Percentiles rank a stretch among this genome's conserved stretches.
phyloP scores from a whole-genome alignment of 371 early-diverging fungal species.

The Rhizopus arrhizus region DNA sequence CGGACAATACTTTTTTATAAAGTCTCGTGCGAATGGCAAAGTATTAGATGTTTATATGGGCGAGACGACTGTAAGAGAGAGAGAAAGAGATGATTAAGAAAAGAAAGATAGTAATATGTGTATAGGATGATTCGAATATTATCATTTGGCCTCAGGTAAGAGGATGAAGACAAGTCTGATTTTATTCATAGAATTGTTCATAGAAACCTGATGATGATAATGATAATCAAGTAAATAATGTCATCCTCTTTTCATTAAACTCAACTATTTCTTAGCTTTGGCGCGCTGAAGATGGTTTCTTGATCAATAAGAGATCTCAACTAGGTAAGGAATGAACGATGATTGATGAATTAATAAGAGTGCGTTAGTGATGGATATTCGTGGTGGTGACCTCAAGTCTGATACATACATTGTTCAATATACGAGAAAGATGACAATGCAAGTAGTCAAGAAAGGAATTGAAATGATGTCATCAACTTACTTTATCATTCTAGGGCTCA shows the following conservation, averaged over 20 bases:
- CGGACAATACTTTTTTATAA: constrained; percentile 29
- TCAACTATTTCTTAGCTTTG: constrained; percentile 34
- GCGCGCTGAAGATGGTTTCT: constrained; percentile 52
- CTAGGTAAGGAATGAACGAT: constrained; percentile 33
- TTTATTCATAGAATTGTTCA: background rate
- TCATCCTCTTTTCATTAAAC: background rate
- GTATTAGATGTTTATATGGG: constrained; percentile 35
- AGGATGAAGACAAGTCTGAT: background rate
- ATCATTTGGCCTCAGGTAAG: constrained; percentile 53
- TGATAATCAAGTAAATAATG: constrained; percentile 39
- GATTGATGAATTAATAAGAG: background rate
- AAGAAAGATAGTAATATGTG: background rate
- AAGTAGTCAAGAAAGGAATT: constrained; percentile 2
- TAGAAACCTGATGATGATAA: constrained; percentile 45
- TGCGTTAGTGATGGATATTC: constrained; percentile 45
- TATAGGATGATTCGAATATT: constrained; percentile 45
- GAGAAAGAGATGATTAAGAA: background rate
- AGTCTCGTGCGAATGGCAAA: constrained; percentile 16
- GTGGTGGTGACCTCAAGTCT: constrained; percentile 47
- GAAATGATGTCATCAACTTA: background rate
- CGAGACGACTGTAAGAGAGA: constrained; percentile 22
- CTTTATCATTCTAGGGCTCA: constrained; percentile 37
- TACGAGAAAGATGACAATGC: constrained; percentile 40
- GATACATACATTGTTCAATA: constrained; percentile 50
- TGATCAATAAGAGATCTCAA: constrained; percentile 51